Percentiles rank a stretch among this genome's conserved stretches.
phyloP scores from a whole-genome alignment of 495 filamentous ascomycete genomes.

The Daldinia decipiens region DNA sequence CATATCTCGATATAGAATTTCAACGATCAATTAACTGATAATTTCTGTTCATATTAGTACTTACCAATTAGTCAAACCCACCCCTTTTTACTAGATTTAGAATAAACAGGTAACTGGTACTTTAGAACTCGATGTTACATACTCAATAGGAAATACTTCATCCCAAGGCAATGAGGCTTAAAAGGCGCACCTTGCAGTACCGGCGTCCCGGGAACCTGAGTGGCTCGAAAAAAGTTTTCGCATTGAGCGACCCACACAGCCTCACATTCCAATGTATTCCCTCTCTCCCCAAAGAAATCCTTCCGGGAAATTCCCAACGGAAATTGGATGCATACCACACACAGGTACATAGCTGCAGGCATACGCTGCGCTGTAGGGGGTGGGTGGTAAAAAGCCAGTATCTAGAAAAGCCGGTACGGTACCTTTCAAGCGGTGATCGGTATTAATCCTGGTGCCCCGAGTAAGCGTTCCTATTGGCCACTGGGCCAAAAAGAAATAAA shows the following conservation, averaged over 20 bases:
- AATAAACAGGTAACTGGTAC: not conserved
- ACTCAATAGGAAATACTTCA: constrained; percentile 12
- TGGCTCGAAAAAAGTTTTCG: constrained; percentile 28
- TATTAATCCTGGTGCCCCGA: constrained; percentile 22
- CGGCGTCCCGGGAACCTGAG: constrained; percentile 15
- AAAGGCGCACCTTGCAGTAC: constrained; percentile 18
- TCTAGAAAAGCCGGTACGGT: not conserved
- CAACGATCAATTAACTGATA: not conserved
- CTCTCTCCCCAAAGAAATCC: constrained; percentile 9
- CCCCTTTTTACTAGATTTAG: not conserved
- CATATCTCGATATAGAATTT: not conserved
- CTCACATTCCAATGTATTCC: constrained; percentile 25
- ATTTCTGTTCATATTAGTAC: not conserved
- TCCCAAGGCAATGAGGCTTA: constrained; percentile 39
- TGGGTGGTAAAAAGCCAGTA: not conserved
- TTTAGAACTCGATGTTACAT: not conserved
- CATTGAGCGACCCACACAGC: constrained; percentile 21
- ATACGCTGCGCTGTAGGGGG: not conserved
- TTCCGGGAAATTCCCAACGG: constrained; percentile 34
- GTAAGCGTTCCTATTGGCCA: constrained; percentile 27
- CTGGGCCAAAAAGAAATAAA: constrained; percentile 15
- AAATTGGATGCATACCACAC: constrained; percentile 32
- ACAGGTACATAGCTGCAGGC: not conserved
- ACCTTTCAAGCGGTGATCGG: constrained; percentile 12
- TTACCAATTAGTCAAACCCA: not conserved